Base-by-base conservation (phyloP, 441 rosid species). In the Eruca vesicaria region DNA sequence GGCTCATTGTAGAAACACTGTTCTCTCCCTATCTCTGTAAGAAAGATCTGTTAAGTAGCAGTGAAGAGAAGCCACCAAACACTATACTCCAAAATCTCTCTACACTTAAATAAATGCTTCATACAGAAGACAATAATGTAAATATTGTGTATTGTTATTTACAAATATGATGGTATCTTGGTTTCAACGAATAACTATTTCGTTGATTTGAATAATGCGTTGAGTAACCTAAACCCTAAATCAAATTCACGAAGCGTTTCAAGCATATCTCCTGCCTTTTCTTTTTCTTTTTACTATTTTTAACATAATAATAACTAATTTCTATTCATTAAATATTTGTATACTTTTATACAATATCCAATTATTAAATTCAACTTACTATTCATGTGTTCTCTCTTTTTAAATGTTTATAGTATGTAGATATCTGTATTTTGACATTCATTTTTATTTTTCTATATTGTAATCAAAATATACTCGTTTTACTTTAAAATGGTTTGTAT, bases 51-150 rank as follows among this genome's bases (percentile, higher is more conserved):
- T 72, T 72, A 78, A 77, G 77, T 71, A 72, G 76, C 73, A 78
- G 77, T 78, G 81, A 72, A 61, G 81, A 78, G 73, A 78, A 72
- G 73, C 81, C 81, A 78, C 81, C 81, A 78, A 78, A 78, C 73
- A 61, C 77, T 78, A 78, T 33, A 66, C 69, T 72, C 81, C 81
- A 72, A 78, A 77, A 41, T 36, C 73, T 66, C 69, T 35, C 72
- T 57, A 75, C 74, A 53, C 65, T 69, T 69, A 70, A 76, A 76
- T 70, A 63, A 70, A 76, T 69, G 79, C 55, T 64, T 64, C 45
- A 29, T 29, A 9, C 57, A 57, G 66, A 23, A 70, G 58, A 23
- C 7, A n/a, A 52, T 31, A 12, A 28, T 21, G 8, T n/a, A n/a
- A 32, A n/a, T 35, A 55, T 50, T 48, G 21, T 26, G 16, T 19